These are phyloP conservation scores for Aspergillus nanangensis DNA, from an alignment of 495 filamentous ascomycete genomes.

Conservation along the genomic window DNA sequence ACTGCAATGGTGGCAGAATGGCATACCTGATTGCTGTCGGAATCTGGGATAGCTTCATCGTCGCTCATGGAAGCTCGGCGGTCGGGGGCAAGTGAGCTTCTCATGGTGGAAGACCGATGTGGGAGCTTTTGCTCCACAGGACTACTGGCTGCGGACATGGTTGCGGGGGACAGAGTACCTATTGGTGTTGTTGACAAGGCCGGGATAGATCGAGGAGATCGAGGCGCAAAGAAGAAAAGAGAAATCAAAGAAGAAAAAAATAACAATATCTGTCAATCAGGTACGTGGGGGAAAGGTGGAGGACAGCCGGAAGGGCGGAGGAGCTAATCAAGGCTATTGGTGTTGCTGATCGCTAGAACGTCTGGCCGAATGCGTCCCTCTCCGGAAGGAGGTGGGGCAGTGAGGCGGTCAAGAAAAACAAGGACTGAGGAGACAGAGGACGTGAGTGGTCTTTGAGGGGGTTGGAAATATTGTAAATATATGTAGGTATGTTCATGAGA, in stretches of 20 bases:
- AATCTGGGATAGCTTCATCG: slow-evolving; percentile 68
- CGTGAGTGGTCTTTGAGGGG: background rate
- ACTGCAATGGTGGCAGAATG: background rate
- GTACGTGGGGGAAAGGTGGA: slow-evolving; percentile 2
- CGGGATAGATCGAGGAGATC: background rate
- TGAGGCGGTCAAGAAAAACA: background rate
- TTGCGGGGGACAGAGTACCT: background rate
- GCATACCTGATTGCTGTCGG: slow-evolving; percentile 71
- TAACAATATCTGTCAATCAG: background rate
- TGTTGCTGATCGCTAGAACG: background rate
- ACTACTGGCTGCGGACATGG: slow-evolving; percentile 32
- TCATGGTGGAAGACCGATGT: slow-evolving; percentile 50
- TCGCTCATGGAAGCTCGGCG: slow-evolving; percentile 39
- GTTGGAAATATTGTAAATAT: background rate
- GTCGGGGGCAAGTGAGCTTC: slow-evolving; percentile 42
- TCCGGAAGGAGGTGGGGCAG: background rate
- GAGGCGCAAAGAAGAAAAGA: background rate
- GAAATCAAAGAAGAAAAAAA: background rate
- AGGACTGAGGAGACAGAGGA: background rate
- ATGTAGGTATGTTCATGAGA: background rate
- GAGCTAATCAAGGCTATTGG: background rate
- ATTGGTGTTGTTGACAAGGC: too few species aligned
- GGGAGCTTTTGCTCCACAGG: slow-evolving; percentile 45
- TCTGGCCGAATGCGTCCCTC: background rate
- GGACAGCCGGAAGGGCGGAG: background rate